Conservation (phyloP, 2,329 filamentous ascomycete genomes). For the Aureobasidium vineae region DNA sequence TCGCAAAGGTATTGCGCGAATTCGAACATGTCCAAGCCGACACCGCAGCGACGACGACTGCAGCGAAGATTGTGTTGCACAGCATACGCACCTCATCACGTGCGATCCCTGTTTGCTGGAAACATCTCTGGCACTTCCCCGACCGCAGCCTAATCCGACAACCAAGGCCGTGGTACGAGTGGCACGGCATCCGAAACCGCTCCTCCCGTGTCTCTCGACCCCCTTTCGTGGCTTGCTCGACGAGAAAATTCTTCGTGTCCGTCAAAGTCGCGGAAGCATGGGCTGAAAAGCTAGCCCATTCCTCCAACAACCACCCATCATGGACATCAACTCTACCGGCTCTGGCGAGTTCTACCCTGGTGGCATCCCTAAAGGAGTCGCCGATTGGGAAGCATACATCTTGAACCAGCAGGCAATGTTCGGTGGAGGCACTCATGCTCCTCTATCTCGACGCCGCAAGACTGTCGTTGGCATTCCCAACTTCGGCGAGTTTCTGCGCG, state of each 20-base stretch:
- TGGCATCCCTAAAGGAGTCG: conserved; percentile 9
- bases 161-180: neutral
- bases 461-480: conserved; percentile 16
- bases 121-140: conserved; percentile 13
- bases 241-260: conserved; percentile 11
- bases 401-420: conserved; percentile 15
- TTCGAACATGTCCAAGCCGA: neutral
- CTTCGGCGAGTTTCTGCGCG: neutral
- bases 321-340: conserved; percentile 4
- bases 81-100: conserved; percentile 14
- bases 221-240: conserved; percentile 7
- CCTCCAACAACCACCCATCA: neutral
- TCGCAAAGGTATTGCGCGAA: conserved; percentile 2
- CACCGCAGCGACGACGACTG: neutral
- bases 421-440: neutral
- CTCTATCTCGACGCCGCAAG: neutral
- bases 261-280: conserved; percentile 3
- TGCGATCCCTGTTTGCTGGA: conserved; percentile 22
- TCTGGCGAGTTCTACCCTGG: neutral
- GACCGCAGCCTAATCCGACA: conserved; percentile 2
- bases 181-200: conserved; percentile 21
- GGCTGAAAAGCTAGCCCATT: conserved; percentile 16
- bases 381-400: conserved; percentile 9
- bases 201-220: conserved; percentile 10
- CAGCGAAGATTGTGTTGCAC: conserved; percentile 4